A percentile compares a stretch with the other conserved stretches of the same genome.
Conservation (phyloP, 2,329 filamentous ascomycete species). For the Aspergillus sclerotialis region DNA sequence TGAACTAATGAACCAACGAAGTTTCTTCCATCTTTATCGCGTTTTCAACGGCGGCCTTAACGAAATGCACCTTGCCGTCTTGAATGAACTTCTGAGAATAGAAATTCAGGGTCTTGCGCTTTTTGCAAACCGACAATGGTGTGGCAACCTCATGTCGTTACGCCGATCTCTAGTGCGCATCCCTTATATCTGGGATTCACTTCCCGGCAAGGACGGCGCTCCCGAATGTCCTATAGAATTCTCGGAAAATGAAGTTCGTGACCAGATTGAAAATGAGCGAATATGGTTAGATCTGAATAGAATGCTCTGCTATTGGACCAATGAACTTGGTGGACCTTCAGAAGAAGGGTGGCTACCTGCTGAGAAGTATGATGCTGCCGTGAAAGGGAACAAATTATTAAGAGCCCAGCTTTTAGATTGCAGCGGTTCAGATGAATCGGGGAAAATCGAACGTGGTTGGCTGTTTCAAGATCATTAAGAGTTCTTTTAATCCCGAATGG, state of each 20-base stretch:
- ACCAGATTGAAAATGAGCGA: slow-evolving; percentile 11
- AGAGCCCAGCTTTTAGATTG: background rate
- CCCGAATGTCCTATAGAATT: slow-evolving; percentile 11
- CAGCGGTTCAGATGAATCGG: background rate
- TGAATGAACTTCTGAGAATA: slow-evolving; percentile 12
- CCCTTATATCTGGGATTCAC: slow-evolving; percentile 5
- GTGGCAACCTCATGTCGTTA: slow-evolving; percentile 15
- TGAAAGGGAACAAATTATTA: background rate
- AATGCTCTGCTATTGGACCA: slow-evolving; percentile 13
- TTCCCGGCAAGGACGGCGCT: slow-evolving; percentile 5
- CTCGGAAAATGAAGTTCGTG: slow-evolving; percentile 6
- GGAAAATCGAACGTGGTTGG: background rate
- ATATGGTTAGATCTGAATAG: slow-evolving; percentile 15
- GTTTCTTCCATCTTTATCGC: slow-evolving; percentile 15
- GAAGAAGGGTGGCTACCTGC: slow-evolving; percentile 13
- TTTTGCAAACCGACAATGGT: slow-evolving; percentile 15
- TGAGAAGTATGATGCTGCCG: slow-evolving; percentile 5
- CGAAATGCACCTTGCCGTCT: slow-evolving; percentile 14
- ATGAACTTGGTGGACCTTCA: slow-evolving; percentile 10
- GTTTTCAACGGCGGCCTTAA: slow-evolving; percentile 17
- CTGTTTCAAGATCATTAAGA: background rate
- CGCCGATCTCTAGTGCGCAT: slow-evolving; percentile 14
- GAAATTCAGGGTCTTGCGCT: slow-evolving; percentile 16
- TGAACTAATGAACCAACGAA: slow-evolving; percentile 11
- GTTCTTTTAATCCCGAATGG: background rate